Evolutionary conservation across 345 rosid genomes (phyloP), one percentile per base, ranked within the genome.

Genomic region (Jatropha curcas): DNA sequence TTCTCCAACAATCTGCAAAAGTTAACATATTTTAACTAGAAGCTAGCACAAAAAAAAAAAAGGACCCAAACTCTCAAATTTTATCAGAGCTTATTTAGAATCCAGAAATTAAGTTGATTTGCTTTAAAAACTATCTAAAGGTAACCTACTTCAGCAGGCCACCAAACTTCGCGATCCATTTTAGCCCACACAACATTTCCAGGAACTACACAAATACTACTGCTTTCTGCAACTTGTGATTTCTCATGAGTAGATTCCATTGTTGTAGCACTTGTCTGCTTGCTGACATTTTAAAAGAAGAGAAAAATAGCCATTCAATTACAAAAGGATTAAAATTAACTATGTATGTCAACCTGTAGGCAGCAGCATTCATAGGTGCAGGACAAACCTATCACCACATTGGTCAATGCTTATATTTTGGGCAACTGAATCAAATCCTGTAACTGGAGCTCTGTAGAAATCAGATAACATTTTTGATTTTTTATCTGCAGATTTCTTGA

Each of bases 81-180:
- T 0, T 1, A 11, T 45, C 14, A 22, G 4, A 55, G 30, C 25
- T 8, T 55, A 9, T 7, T 24, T 0, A n/a, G 24, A n/a, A 52
- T 20, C 53, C 11, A n/a, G 25, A 6, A n/a, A n/a, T 11, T 4
- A 11, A 4, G 12, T n/a, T n/a, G 22, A 52, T 52, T 52, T 52
- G 28, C 12, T n/a, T n/a, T 52, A 52, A 41, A 13, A 30, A 27
- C 17, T 65, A 71, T 11, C 53, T 37, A 46, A 66, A 6, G 39
- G 14, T 16, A 66, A 75, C 76, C 27, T 74, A 67, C 78, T 65
- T 71, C 76, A 60, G 72, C 78, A 65, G 71, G 69, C 74, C 68
- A 50, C 78, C 68, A 71, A 52, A 72, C 37, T 63, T 45, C 67
- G 57, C 60, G 61, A 39, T 56, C 70, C 5, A 31, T 71, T 60